Evolutionary conservation across 176 grass and related monocot genomes (phyloP).

Genomic region (Pontederia paniculata): DNA sequence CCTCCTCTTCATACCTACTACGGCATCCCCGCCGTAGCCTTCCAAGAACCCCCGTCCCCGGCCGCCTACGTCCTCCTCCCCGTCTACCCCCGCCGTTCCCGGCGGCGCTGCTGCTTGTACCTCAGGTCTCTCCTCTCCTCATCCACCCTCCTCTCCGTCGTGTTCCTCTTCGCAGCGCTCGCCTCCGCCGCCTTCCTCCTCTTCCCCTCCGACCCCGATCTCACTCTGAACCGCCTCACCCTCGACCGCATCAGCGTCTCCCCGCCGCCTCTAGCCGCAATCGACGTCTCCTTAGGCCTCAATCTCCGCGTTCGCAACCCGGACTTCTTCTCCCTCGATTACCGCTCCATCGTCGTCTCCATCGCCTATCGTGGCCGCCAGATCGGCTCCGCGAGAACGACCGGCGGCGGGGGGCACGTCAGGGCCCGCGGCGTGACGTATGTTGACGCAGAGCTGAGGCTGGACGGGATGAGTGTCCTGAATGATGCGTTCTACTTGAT

Average conservation of each 20-base stretch:
- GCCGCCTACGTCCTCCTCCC: slow-evolving; percentile 8
- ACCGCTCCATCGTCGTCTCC: slow-evolving; percentile 10
- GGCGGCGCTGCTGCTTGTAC: not conserved
- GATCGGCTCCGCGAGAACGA: not conserved
- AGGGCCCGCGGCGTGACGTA: slow-evolving; percentile 4
- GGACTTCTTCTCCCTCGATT: slow-evolving; percentile 3
- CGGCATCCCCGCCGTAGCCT: not conserved
- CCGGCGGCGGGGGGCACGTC: slow-evolving; percentile 1
- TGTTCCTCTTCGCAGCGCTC: not conserved
- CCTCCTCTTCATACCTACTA: not conserved
- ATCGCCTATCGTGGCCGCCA: slow-evolving; percentile 1
- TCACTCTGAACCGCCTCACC: not conserved
- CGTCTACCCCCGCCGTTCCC: slow-evolving; percentile 1
- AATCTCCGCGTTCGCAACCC: slow-evolving; percentile 11
- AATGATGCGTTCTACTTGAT: slow-evolving; percentile 7
- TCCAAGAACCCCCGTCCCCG: slow-evolving; percentile 1
- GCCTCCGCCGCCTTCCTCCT: slow-evolving; percentile 5
- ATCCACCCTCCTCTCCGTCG: not conserved
- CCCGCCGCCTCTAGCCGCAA: not conserved
- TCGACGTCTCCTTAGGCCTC: not conserved
- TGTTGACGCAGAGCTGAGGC: not conserved
- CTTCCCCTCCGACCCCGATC: slow-evolving; percentile 12
- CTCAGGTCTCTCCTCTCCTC: not conserved
- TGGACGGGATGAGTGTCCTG: slow-evolving; percentile 5
- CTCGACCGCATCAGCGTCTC: slow-evolving; percentile 9